Conservation (phyloP, 331 rosid genomes). For the Cucumis variabilis region DNA sequence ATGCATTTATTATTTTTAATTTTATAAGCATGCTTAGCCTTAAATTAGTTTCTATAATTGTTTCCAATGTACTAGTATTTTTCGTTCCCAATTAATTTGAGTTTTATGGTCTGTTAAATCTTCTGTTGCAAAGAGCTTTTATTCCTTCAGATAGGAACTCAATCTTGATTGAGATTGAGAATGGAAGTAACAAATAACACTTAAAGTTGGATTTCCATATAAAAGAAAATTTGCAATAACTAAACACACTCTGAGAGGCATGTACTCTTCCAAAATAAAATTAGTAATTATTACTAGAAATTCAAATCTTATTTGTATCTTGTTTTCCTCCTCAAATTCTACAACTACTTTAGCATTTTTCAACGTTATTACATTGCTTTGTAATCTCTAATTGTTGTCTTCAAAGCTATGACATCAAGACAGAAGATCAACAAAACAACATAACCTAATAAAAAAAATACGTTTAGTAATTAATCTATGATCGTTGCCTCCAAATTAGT, state of each 20-base stretch:
- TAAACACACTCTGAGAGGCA: not conserved
- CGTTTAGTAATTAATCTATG: too few species aligned
- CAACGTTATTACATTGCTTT: conserved; percentile 42
- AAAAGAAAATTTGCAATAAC: not conserved
- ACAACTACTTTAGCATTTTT: conserved; percentile 56
- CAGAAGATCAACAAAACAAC: conserved; percentile 27
- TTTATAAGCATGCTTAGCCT: too few species aligned
- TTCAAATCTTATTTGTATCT: conserved; percentile 60
- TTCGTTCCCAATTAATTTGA: too few species aligned
- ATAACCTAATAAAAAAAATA: not conserved
- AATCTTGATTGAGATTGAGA: conserved; percentile 3
- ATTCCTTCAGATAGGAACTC: too few species aligned
- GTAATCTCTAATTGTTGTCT: conserved; percentile 68
- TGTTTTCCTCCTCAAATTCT: conserved; percentile 62
- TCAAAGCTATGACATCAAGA: conserved; percentile 61
- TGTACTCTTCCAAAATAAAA: not conserved
- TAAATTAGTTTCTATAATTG: too few species aligned
- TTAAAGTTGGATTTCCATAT: not conserved
- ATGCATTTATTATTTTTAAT: too few species aligned
- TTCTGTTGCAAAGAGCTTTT: too few species aligned
- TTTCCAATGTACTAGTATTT: too few species aligned
- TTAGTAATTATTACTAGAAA: too few species aligned
- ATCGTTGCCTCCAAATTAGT: too few species aligned
- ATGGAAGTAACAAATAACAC: not conserved
- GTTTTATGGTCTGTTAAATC: too few species aligned